Conservation (phyloP, 139 green algal genomes). For the Diplosphaera chodatii region DNA sequence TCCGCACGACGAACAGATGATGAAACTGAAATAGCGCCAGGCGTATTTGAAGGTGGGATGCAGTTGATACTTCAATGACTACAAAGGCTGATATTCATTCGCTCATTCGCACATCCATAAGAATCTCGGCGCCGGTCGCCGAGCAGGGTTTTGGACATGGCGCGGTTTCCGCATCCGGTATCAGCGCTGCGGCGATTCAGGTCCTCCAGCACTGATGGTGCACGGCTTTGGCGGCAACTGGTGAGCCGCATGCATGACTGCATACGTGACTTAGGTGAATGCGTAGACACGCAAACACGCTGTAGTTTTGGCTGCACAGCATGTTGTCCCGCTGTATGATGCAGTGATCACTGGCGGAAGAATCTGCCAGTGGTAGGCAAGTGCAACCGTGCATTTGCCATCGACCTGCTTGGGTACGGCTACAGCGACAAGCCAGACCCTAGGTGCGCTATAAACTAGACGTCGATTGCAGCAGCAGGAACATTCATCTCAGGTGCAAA, state of each 20-base stretch:
- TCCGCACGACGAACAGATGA: background rate
- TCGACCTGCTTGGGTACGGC: constrained; percentile 82
- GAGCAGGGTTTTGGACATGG: constrained; percentile 68
- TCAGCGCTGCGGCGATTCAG: constrained; percentile 41
- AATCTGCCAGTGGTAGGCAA: constrained; percentile 66
- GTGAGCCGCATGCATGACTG: constrained; percentile 16
- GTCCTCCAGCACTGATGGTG: constrained; percentile 55
- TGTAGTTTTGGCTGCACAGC: too few relatives aligned
- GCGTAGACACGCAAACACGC: too few relatives aligned
- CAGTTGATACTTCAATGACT: too few relatives aligned
- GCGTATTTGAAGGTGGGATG: background rate
- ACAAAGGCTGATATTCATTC: too few relatives aligned
- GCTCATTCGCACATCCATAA: background rate
- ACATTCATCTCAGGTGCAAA: too few relatives aligned
- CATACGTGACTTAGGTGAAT: too few relatives aligned
- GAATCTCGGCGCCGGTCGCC: background rate
- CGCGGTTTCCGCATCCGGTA: constrained; percentile 79
- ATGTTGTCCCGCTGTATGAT: background rate
- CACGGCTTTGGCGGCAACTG: constrained; percentile 94
- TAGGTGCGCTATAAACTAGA: background rate
- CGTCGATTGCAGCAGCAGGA: background rate
- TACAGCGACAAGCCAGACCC: constrained; percentile 78
- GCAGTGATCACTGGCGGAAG: constrained; percentile 82
- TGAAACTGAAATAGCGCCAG: background rate
- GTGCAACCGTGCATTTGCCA: constrained; percentile 56